phyloP scores from a whole-genome alignment of 805 yeast genomes.

The Spathaspora sp. region DNA sequence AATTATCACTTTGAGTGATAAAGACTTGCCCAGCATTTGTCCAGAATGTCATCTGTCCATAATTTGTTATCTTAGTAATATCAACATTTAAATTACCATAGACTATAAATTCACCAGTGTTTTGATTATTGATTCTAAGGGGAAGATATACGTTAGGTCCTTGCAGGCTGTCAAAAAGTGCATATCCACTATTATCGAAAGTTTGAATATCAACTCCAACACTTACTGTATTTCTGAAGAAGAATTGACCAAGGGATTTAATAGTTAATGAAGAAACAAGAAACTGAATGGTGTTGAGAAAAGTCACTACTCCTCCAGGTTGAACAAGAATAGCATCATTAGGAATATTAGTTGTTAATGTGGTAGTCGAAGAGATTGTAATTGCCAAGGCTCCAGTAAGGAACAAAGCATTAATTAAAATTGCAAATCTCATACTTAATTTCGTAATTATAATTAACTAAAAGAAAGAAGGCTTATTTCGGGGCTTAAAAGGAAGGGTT shows the following conservation, averaged over 20 bases:
- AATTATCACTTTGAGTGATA: not conserved
- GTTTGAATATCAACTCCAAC: not conserved
- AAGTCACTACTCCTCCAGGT: not conserved
- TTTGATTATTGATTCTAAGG: not conserved
- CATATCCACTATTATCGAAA: not conserved
- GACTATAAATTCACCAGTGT: not conserved
- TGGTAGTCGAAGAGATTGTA: not conserved
- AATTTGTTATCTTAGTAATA: not conserved
- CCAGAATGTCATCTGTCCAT: not conserved
- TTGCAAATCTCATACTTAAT: not conserved
- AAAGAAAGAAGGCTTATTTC: too few species aligned
- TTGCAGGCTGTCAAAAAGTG: not conserved
- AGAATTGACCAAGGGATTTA: not conserved
- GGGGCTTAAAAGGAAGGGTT: too few species aligned
- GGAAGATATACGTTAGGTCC: not conserved
- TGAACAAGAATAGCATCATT: not conserved
- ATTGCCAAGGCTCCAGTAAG: not conserved
- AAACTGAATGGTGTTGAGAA: not conserved
- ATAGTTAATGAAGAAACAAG: not conserved
- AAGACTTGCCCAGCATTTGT: not conserved
- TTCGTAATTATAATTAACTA: too few species aligned
- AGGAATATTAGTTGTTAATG: not conserved
- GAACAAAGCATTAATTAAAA: too few species aligned
- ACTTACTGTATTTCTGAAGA: not conserved
- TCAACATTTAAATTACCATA: not conserved